Base-by-base conservation (phyloP, 495 filamentous ascomycete species). In the Aspergillus indologenus region DNA sequence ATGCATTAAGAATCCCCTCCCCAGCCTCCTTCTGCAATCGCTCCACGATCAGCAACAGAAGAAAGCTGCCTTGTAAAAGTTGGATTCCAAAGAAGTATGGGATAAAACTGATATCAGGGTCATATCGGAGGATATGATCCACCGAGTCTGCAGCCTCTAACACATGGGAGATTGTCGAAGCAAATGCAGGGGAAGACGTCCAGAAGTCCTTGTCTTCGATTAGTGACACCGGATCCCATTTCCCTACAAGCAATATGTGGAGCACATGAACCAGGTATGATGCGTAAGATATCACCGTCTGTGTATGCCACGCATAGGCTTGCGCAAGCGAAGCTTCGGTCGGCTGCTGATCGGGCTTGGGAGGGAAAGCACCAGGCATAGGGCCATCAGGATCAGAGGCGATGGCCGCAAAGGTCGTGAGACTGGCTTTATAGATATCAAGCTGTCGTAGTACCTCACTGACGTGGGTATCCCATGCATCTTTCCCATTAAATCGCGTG, bases 51-150 rank as follows among this genome's bases (percentile, higher is more conserved):
- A 92, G 78, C 5, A 94, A 81, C 0, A 92, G 77, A 15, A 94
- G 73, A 70, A 92, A 94, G 45, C 89, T 91, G 7, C 90, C 89
- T 66, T 92, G 90, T 4, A 94, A 75, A 0, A 94, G 79, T 62
- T 92, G 91, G 62, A 94, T 92, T 51, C 90, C 90, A 66, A 91
- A 94, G 69, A 94, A 90, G 75, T 91, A 92, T 5, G 90, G 90
- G 88, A 92, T 94, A 72, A 92, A 92, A 65, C 90, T 90, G 34
- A 92, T 81, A 50, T 91, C 89, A 0, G 90, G 88, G 68, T 94
- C 90, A 65, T 85, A 89, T 58, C 91, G 87, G n/a, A 92, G 81
- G 54, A 94, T 90, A 64, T 90, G 87, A 72, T 84, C 86, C 58
- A 92, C 86, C 18, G 90, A 89, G 70, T 92, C 87, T 1, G 90